Base-by-base conservation (phyloP, 129 eudicot species). In the Glebionis coronaria region DNA sequence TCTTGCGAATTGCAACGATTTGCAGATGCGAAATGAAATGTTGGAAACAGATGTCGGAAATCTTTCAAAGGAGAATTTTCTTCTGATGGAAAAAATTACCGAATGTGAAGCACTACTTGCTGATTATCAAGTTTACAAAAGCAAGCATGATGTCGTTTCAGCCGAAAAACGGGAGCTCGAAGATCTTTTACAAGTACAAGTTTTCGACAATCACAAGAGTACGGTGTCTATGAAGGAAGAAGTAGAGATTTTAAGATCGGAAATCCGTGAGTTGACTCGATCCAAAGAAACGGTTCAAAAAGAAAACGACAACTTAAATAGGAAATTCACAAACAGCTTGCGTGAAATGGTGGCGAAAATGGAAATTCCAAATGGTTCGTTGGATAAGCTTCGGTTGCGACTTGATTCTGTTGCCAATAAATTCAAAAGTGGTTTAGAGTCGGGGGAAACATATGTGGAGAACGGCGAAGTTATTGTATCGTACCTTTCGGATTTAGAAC, bases 401-500 rank as follows among this genome's bases (percentile, higher is more conserved):
- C 69, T 93, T 54, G 95, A 93, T 40, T 77, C 83, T 6, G 81
- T 89, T 29, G 76, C 84, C 44, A 62, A 65, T 27, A 93, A 73
- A 60, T 74, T 89, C 44, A 65, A 70, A 71, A 70, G 47, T 52
- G 59, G 72, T 65, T 76, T 79, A 11, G 95, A 82, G 56, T 75
- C 76, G 6, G 88, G 84, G 49, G 93, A 81, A 69, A 82, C 49
- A 13, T 66, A 80, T 72, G 72, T 74, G 18, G 68, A 68, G 65
- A 80, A 80, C 56, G 81, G 60, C 13, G 81, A 76, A 71, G 81
- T 75, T 54, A 73, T 89, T 73, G 73, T 83, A 61, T 71, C 73
- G 25, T 80, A 86, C 73, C 88, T 89, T 73, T 82, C 78, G 5
- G 73, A 74, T n/a, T 72, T 89, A 63, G 90, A 89, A 71, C 79